Base-by-base conservation (phyloP, 2,329 filamentous ascomycete genomes). In the Neodidymelliopsis sp. region DNA sequence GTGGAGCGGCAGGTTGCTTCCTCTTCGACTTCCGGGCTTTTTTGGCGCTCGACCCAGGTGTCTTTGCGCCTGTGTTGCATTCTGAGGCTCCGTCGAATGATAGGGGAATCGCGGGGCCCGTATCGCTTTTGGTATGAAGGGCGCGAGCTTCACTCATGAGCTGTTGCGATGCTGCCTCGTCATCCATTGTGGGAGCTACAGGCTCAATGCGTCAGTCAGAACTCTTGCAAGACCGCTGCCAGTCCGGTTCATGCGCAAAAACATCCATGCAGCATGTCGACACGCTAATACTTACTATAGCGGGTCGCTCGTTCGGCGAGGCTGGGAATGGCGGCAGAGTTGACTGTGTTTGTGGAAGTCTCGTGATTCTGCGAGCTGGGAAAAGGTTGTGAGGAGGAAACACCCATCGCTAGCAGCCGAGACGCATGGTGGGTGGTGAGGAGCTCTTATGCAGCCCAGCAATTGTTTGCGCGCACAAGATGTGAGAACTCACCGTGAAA, bases 91-190 rank as follows among this genome's bases (percentile, higher is more conserved):
- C 37, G 37, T 33, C 33, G 18, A 52, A 28, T 10, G 12, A 23
- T 10, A 46, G 23, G 19, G 47, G 47, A 12, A 50, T 50, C 12
- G 47, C 40, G 12, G 34, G n/a, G 12, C 39, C 35, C 12, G 24
- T 10, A 10, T 44, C 20, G 29, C 36, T 15, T 12, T 34, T 22
- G 12, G 24, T 37, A 24, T 43, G 41, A 7, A 43, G 10, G 16
- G 44, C 49, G 39, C 31, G 38, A 25, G 38, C 54, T 35, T 62
- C 61, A 28, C 49, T 56, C 25, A 60, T 51, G 24, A 64, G 58
- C 23, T 64, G 61, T 41, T 59, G 56, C 19, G 56, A 57, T 6
- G 61, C 61, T 9, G 54, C 53, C 19, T 54, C 27, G 42, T 63
- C 56, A 38, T 64, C 61, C 52, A 57, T 57, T 2, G 45, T 43